A percentile compares a stretch with the other conserved stretches of the same genome.
Conservation (phyloP, 495 filamentous ascomycete species). For the Aspergillus funiculosus region DNA sequence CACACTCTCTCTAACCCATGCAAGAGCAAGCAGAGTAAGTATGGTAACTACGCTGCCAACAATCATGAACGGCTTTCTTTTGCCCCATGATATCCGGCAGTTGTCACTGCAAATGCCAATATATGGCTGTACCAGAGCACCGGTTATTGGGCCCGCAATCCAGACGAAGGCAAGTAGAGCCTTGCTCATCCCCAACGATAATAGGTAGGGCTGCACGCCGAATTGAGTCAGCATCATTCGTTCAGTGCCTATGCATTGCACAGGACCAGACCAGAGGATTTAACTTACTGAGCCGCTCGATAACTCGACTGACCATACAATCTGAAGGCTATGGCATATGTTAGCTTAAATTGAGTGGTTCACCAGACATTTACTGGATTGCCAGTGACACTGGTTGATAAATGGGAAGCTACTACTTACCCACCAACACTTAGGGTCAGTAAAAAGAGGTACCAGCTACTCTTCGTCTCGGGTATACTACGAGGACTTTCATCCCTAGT, state of each 20-base stretch:
- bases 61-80: constrained; percentile 84
- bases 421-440: constrained; percentile 78
- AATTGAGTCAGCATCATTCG: not conserved
- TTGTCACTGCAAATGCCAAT: constrained; percentile 87
- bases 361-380: constrained; percentile 23
- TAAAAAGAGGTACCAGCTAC: constrained; percentile 73
- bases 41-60: constrained; percentile 68
- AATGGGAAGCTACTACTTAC: constrained; percentile 34
- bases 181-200: constrained; percentile 85
- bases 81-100: constrained; percentile 73
- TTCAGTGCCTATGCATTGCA: too few relatives aligned
- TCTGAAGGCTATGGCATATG: constrained; percentile 55
- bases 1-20: constrained; percentile 78
- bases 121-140: constrained; percentile 86
- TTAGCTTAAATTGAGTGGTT: too few relatives aligned
- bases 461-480: constrained; percentile 46
- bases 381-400: not conserved
- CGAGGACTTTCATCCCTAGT: constrained; percentile 14
- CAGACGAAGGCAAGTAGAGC: constrained; percentile 88
- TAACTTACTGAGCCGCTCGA: constrained; percentile 70
- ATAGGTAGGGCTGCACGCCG: constrained; percentile 48
- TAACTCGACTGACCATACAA: constrained; percentile 91
- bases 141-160: constrained; percentile 86
- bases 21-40: constrained; percentile 64
- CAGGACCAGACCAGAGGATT: too few relatives aligned